These are phyloP conservation scores for Sporothrix brasiliensis DNA, from an alignment of 2,329 filamentous ascomycete genomes.

Conservation along the genomic window DNA sequence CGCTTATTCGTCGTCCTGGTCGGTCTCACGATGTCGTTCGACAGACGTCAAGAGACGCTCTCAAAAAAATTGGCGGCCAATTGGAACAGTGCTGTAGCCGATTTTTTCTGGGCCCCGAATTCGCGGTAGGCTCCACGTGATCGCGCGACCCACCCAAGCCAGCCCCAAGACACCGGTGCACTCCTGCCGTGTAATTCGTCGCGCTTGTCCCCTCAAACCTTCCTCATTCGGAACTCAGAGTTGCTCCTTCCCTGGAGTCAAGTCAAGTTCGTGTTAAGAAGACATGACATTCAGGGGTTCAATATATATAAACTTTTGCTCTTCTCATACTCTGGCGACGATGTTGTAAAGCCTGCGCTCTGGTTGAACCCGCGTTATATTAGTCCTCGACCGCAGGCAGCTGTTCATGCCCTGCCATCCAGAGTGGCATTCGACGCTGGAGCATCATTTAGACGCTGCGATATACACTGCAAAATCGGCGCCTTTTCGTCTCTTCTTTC, in stretches of 20 bases:
- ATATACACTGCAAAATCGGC: background rate
- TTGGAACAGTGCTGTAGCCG: background rate
- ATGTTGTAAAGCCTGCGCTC: no score
- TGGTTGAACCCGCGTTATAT: background rate
- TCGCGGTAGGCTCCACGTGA: background rate
- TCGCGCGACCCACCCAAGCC: slow-evolving; percentile 11
- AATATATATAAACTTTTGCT: background rate
- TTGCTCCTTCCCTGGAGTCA: slow-evolving; percentile 30
- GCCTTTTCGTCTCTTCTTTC: background rate
- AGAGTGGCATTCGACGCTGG: background rate
- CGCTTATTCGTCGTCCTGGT: slow-evolving; percentile 3
- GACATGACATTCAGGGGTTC: background rate
- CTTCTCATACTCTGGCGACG: no score
- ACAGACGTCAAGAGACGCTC: slow-evolving; percentile 14
- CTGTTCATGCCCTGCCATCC: background rate
- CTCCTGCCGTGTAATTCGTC: slow-evolving; percentile 20
- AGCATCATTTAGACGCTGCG: background rate
- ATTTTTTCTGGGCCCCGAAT: slow-evolving; percentile 22
- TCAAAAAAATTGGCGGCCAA: slow-evolving; percentile 34
- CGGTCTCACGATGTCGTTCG: slow-evolving; percentile 21
- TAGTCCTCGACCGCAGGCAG: background rate
- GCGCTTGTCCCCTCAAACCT: slow-evolving; percentile 30
- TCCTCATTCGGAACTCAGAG: slow-evolving; percentile 30
- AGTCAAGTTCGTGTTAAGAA: background rate
- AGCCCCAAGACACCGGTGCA: background rate